A percentile compares a stretch with the other conserved stretches of the same genome.
Evolutionary conservation across 73 alveolate genomes (phyloP).

Genomic region (Tetrahymena elliotti): DNA sequence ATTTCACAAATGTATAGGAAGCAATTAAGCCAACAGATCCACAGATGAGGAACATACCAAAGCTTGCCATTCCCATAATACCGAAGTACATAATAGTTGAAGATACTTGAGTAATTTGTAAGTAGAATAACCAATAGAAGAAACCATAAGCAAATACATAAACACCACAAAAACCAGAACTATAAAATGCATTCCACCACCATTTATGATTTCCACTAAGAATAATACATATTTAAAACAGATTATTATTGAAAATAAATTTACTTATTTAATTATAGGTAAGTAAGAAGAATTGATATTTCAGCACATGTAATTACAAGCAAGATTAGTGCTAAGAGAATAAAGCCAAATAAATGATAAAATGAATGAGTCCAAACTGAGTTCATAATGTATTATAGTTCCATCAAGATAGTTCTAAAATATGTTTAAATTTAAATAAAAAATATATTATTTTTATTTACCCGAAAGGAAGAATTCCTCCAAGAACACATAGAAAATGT

Average conservation of each 20-base stretch:
- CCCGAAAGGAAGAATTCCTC: constrained; percentile 37
- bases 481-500: not conserved
- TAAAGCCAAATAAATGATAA: constrained; percentile 25
- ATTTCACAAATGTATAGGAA: constrained; percentile 9
- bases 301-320: constrained; percentile 31
- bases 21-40: constrained; percentile 33
- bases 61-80: constrained; percentile 12
- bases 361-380: constrained; percentile 12
- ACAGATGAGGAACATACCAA: constrained; percentile 12
- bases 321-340: constrained; percentile 3
- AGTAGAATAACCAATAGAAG: not conserved
- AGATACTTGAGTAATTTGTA: constrained; percentile 8
- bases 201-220: constrained; percentile 28
- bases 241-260: not conserved
- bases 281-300: constrained; percentile 21
- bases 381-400: constrained; percentile 28
- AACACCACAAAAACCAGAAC: constrained; percentile 37
- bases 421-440: not conserved
- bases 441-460: not conserved
- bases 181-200: constrained; percentile 34
- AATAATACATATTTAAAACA: not conserved
- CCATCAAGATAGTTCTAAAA: constrained; percentile 18
- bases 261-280: not conserved
- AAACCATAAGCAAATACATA: constrained; percentile 16
- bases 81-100: constrained; percentile 28